phyloP scores from a whole-genome alignment of 495 filamentous ascomycete genomes.

The Penicillium lividum region DNA sequence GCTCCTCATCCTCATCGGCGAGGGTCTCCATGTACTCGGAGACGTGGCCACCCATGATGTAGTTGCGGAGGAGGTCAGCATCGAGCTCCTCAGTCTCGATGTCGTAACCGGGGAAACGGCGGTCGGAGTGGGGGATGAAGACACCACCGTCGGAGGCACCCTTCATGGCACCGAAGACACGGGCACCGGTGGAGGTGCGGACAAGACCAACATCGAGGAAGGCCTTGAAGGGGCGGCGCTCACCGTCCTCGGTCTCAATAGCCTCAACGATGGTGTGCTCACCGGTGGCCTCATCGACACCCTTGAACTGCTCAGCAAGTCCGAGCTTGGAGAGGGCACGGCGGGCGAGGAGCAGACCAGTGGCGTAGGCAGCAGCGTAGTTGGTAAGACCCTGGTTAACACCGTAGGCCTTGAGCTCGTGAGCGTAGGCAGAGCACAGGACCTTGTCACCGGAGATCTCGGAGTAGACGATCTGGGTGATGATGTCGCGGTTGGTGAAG shows the following conservation, averaged over 20 bases:
- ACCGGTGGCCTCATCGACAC: constrained; percentile 92
- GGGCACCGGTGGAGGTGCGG: constrained; percentile 95
- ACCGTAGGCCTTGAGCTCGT: constrained; percentile 96
- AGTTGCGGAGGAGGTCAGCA: constrained; percentile 93
- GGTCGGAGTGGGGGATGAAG: constrained; percentile 96
- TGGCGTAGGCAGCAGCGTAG: constrained; percentile 97
- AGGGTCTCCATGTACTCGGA: constrained; percentile 99
- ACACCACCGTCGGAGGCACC: constrained; percentile 98
- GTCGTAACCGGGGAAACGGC: constrained; percentile 98
- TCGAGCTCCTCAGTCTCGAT: constrained; percentile 97
- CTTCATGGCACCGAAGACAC: constrained; percentile 99
- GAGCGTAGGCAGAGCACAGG: constrained; percentile 86
- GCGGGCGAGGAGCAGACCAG: constrained; percentile 93
- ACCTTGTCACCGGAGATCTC: constrained; percentile 98
- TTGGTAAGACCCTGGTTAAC: constrained; percentile 99
- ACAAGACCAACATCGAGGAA: constrained; percentile 96
- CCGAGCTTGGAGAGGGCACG: constrained; percentile 95
- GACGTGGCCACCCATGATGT: constrained; percentile 98
- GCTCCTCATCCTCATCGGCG: constrained; percentile 99
- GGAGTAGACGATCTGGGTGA: constrained; percentile 94
- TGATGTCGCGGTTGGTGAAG: constrained; percentile 99
- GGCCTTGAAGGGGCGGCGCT: constrained; percentile 96
- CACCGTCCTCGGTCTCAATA: constrained; percentile 77
- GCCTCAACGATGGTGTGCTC: constrained; percentile 94
- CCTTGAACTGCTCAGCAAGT: constrained; percentile 84